Percentiles rank a stretch among this genome's conserved stretches.
These are phyloP conservation scores for Auricularia cornea DNA, from an alignment of 768 basidiomycete species.

Conservation along the genomic window DNA sequence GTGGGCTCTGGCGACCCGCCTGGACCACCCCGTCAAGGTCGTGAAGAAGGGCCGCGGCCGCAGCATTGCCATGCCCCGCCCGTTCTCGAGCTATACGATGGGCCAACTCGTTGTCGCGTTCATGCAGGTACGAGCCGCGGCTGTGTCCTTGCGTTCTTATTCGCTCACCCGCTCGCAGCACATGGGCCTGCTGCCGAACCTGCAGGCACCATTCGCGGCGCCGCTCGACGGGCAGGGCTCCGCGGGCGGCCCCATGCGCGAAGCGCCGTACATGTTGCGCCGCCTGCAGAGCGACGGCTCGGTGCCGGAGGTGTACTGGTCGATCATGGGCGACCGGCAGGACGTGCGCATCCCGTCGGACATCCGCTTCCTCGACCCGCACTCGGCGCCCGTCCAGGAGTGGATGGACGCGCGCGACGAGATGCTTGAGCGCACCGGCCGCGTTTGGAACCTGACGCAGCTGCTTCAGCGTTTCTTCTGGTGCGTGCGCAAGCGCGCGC, in stretches of 20 bases:
- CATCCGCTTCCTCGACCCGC: background rate
- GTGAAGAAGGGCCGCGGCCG: background rate
- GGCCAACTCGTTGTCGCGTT: background rate
- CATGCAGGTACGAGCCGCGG: background rate
- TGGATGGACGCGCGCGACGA: background rate
- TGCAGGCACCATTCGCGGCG: background rate
- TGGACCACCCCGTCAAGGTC: background rate
- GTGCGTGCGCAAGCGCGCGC: background rate
- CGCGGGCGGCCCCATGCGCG: background rate
- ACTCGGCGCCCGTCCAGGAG: background rate
- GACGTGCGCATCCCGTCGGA: background rate
- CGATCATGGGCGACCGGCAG: background rate
- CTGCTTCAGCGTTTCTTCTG: background rate
- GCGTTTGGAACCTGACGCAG: background rate
- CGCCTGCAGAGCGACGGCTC: too few species aligned
- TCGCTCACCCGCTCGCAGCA: background rate
- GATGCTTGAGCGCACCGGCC: background rate
- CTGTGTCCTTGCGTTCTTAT: background rate
- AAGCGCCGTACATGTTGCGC: too few species aligned
- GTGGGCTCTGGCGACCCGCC: conserved; percentile 35
- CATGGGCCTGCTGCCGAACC: background rate
- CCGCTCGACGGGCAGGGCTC: background rate
- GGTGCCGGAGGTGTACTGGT: background rate
- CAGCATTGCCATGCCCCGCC: background rate
- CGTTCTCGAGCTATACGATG: background rate